Conservation (phyloP, 1,284 basidiomycete species). For the Cystobasidiaceae sp. region DNA sequence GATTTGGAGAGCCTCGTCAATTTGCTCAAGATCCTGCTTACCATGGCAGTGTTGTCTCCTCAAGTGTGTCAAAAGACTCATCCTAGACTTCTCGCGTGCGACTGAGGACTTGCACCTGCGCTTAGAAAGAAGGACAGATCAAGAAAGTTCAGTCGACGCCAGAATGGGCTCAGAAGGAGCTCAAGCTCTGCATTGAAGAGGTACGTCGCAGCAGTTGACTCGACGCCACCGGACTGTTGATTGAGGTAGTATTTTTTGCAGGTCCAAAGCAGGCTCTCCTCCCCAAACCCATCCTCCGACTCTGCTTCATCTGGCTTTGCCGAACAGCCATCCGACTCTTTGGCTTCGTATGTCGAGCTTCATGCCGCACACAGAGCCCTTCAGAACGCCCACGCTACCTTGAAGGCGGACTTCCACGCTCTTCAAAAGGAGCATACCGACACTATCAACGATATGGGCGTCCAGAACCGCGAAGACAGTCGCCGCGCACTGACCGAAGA, state of each 20-base stretch:
- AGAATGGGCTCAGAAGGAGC: slow-evolving; percentile 69
- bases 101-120: slow-evolving; percentile 33
- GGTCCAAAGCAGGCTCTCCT: slow-evolving; percentile 66
- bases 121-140: slow-evolving; percentile 69
- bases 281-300: slow-evolving; percentile 14
- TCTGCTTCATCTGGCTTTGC: background rate
- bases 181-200: slow-evolving; percentile 83
- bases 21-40: no score
- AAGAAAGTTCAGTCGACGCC: slow-evolving; percentile 73
- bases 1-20: no score
- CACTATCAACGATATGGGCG: background rate
- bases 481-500: background rate
- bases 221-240: background rate
- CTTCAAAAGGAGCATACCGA: slow-evolving; percentile 68
- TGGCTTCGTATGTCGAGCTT: slow-evolving; percentile 31
- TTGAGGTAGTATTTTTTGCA: slow-evolving; percentile 41
- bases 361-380: slow-evolving; percentile 64
- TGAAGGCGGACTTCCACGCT: slow-evolving; percentile 68
- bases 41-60: no score
- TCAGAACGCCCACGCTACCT: slow-evolving; percentile 48
- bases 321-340: background rate
- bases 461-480: background rate
- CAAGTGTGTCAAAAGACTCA: no score
- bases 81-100: no score
- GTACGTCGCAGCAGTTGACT: slow-evolving; percentile 49